These are phyloP conservation scores for Plasmopara muralis DNA, from an alignment of 352 stramenopile genomes.

Conservation along the genomic window DNA sequence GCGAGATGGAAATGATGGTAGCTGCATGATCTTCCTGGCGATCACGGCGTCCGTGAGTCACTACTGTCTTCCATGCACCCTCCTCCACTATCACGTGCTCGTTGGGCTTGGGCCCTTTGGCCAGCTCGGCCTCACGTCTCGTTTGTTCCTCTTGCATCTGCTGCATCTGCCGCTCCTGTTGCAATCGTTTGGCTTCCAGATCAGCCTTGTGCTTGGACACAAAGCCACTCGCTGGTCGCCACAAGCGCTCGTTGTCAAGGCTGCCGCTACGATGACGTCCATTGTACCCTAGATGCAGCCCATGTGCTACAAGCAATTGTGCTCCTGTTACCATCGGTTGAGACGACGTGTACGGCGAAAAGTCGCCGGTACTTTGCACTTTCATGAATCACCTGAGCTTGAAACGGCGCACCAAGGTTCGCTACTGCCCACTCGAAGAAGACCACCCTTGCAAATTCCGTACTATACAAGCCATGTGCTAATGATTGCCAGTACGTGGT, in stretches of 20 bases:
- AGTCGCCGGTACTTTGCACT: conserved; percentile 14
- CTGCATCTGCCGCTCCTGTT: conserved; percentile 19
- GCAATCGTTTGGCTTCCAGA: conserved; percentile 23
- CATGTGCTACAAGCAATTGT: background rate
- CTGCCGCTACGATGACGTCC: conserved; percentile 23
- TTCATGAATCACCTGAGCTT: no score
- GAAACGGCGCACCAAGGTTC: no score
- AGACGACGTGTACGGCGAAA: conserved; percentile 9
- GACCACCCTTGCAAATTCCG: no score
- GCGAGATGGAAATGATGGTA: conserved; percentile 5
- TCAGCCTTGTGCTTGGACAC: conserved; percentile 30
- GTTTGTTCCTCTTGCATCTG: conserved; percentile 22
- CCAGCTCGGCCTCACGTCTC: conserved; percentile 10
- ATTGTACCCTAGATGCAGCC: background rate
- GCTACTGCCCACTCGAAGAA: no score
- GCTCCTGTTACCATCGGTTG: conserved; percentile 7
- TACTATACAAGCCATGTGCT: no score
- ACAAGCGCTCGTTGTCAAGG: conserved; percentile 25
- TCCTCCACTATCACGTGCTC: conserved; percentile 20
- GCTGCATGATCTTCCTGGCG: conserved; percentile 5
- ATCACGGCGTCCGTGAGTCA: conserved; percentile 28
- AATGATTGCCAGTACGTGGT: no score
- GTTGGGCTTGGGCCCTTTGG: conserved; percentile 19
- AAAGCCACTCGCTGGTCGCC: conserved; percentile 32
- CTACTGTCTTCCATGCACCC: conserved; percentile 33